These are phyloP conservation scores for Chalciporus chontae DNA, from an alignment of 768 basidiomycete species.

Conservation along the genomic window DNA sequence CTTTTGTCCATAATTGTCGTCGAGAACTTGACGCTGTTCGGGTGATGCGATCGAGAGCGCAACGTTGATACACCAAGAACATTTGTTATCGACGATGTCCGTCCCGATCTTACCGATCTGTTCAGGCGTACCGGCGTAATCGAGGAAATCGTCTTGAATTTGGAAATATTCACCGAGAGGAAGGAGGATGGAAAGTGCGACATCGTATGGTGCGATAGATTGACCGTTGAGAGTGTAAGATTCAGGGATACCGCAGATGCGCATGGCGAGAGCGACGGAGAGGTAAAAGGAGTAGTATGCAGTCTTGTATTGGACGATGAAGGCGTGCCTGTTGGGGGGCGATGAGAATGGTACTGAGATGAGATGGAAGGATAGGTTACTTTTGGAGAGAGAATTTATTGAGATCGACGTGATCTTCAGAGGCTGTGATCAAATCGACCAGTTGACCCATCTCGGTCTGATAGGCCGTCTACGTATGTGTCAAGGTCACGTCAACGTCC, in stretches of 20 bases:
- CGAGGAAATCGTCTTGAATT: slow-evolving; percentile 95
- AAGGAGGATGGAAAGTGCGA: slow-evolving; percentile 78
- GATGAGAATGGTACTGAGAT: background rate
- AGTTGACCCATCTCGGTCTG: slow-evolving; percentile 97
- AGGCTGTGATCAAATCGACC: slow-evolving; percentile 93
- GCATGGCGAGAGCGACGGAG: slow-evolving; percentile 92
- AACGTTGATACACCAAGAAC: slow-evolving; percentile 92
- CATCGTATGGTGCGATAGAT: slow-evolving; percentile 58
- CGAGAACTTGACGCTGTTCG: slow-evolving; percentile 56
- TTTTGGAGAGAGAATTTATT: slow-evolving; percentile 83
- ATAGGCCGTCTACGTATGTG: slow-evolving; percentile 52
- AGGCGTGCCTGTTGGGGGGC: slow-evolving; percentile 62
- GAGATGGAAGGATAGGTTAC: slow-evolving; percentile 35
- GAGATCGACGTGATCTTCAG: slow-evolving; percentile 86
- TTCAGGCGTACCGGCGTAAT: slow-evolving; percentile 87
- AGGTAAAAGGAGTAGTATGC: slow-evolving; percentile 99
- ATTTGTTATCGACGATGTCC: slow-evolving; percentile 98
- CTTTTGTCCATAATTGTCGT: slow-evolving; percentile 65
- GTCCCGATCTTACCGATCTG: slow-evolving; percentile 96
- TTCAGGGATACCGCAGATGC: slow-evolving; percentile 62
- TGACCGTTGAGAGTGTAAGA: slow-evolving; percentile 40
- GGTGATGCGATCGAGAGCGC: slow-evolving; percentile 61
- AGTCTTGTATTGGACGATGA: slow-evolving; percentile 97
- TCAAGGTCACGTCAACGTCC: background rate
- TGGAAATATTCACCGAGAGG: slow-evolving; percentile 99